Conservation (phyloP, 2,329 filamentous ascomycete genomes). For the Trichoderma sp. region DNA sequence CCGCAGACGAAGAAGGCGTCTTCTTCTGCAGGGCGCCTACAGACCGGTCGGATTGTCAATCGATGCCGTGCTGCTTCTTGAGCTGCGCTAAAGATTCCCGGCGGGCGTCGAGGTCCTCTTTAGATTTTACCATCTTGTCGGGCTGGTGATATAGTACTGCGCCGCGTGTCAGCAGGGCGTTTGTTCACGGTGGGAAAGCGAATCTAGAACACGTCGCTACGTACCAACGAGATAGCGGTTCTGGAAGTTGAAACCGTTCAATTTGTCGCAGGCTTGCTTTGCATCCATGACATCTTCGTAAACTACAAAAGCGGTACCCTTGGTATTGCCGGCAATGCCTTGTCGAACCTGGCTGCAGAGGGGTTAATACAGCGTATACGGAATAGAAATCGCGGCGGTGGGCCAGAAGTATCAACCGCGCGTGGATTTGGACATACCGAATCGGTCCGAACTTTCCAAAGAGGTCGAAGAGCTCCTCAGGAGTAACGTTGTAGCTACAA, state of each 20-base stretch:
- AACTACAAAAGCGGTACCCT: conserved; percentile 97
- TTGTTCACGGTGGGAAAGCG: not conserved
- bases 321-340: conserved; percentile 94
- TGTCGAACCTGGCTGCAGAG: conserved; percentile 85
- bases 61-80: conserved; percentile 97
- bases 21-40: conserved; percentile 48
- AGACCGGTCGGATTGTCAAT: conserved; percentile 83
- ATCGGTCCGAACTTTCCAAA: conserved; percentile 97
- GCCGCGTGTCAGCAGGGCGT: not conserved
- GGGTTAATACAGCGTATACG: conserved; percentile 14
- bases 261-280: conserved; percentile 97
- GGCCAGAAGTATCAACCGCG: not conserved
- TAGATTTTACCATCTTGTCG: conserved; percentile 72
- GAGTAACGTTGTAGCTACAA: conserved; percentile 93
- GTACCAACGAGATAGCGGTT: conserved; percentile 96
- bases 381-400: not conserved
- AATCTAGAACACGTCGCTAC: conserved; percentile 31
- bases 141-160: conserved; percentile 62
- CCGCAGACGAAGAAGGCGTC: conserved; percentile 51
- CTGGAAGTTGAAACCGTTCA: conserved; percentile 99
- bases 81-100: conserved; percentile 97
- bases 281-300: conserved; percentile 99
- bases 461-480: conserved; percentile 96
- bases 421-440: conserved; percentile 61
- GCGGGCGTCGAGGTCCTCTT: conserved; percentile 89